Evolutionary conservation across 441 rosid species (phyloP).

Genomic region (Pelargonium myrrhifolium): DNA sequence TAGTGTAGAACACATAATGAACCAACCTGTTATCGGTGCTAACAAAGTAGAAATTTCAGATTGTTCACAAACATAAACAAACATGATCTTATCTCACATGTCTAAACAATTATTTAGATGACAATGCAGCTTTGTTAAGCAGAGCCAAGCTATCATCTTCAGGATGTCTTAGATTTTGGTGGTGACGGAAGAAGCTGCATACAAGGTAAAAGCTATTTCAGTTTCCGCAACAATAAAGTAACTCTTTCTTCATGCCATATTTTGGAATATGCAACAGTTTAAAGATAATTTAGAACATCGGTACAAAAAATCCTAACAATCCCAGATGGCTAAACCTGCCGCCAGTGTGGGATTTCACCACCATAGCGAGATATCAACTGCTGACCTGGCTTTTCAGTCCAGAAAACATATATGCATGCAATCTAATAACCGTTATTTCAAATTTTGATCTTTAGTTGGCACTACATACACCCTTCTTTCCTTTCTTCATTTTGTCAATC

Average conservation of each 20-base stretch:
- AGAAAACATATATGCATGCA: too few relatives aligned
- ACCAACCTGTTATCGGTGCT: not conserved
- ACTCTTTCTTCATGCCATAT: too few relatives aligned
- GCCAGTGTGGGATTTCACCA: too few relatives aligned
- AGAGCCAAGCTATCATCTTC: constrained; percentile 28
- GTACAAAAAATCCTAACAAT: too few relatives aligned
- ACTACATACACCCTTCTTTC: too few relatives aligned
- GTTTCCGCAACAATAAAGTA: not conserved
- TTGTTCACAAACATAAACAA: constrained; percentile 24
- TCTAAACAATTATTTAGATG: constrained; percentile 27
- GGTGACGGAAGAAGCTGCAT: constrained; percentile 74
- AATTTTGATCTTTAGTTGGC: too few relatives aligned
- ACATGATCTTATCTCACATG: constrained; percentile 18
- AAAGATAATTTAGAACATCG: too few relatives aligned
- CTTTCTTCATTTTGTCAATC: too few relatives aligned
- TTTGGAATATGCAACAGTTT: not conserved
- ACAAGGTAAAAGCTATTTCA: constrained; percentile 17
- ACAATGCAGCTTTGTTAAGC: constrained; percentile 18
- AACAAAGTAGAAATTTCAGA: not conserved
- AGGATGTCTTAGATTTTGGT: constrained; percentile 62
- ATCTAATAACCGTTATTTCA: too few relatives aligned
- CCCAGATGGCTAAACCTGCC: too few relatives aligned
- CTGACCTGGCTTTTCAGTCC: too few relatives aligned
- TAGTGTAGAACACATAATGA: not conserved
- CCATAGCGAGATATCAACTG: too few relatives aligned